These are phyloP conservation scores for Athelia sp. DNA, from an alignment of 1,284 basidiomycete species.

Conservation along the genomic window DNA sequence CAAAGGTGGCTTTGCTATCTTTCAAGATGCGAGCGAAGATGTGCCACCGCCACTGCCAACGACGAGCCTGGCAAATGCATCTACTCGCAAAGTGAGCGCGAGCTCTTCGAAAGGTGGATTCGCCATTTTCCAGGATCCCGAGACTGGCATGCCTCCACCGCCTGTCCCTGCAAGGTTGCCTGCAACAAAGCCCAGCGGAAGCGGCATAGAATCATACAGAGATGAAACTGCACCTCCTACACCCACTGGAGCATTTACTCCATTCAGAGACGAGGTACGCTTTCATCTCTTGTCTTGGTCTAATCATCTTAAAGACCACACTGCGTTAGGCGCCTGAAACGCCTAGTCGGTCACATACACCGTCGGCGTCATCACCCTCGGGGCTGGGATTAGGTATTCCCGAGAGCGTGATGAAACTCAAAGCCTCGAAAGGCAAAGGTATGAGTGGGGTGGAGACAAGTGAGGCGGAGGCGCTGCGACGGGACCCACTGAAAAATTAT, in stretches of 20 bases:
- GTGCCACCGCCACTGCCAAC: no score
- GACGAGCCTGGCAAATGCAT: no score
- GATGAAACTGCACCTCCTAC: constrained; percentile 21
- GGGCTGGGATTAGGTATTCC: constrained; percentile 12
- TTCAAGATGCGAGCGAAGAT: constrained; percentile 13
- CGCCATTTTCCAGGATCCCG: neutral
- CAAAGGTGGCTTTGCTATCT: neutral
- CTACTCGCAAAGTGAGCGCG: neutral
- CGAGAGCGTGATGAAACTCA: constrained; percentile 59
- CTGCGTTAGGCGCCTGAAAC: constrained; percentile 17
- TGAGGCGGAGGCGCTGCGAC: constrained; percentile 70
- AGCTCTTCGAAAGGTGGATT: no score
- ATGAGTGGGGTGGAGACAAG: constrained; percentile 23
- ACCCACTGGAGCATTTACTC: constrained; percentile 46
- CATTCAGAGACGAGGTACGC: constrained; percentile 69
- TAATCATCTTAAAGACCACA: no score
- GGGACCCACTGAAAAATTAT: constrained; percentile 77
- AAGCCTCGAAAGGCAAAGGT: constrained; percentile 14
- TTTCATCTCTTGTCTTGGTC: constrained; percentile 22
- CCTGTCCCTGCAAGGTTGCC: neutral
- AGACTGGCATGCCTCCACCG: constrained; percentile 1
- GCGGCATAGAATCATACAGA: constrained; percentile 31
- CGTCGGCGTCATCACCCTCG: constrained; percentile 14
- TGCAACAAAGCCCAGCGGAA: constrained; percentile 10
- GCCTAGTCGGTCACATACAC: constrained; percentile 12